Evolutionary conservation across 176 grass and related monocot species (phyloP).

Genomic region (Canna indica): DNA sequence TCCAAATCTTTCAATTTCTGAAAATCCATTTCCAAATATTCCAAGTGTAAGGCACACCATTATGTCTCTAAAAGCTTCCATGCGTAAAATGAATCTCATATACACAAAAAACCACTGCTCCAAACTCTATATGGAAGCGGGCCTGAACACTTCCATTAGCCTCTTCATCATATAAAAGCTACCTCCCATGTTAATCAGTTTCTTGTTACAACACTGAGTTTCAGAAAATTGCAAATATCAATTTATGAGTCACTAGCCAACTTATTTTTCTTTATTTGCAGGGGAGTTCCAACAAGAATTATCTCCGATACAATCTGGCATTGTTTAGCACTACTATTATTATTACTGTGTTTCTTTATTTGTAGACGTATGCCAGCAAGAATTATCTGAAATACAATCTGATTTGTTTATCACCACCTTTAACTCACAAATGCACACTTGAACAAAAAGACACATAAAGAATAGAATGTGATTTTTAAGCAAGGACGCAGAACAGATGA

Average conservation of each 20-base stretch:
- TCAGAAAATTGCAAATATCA: neutral
- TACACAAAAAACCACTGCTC: neutral
- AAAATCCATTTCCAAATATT: neutral
- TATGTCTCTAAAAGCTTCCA: neutral
- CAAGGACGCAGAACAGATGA: neutral
- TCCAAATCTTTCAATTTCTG: slow-evolving; percentile 30
- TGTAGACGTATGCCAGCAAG: too few relatives aligned
- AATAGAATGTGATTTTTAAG: neutral
- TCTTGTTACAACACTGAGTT: neutral
- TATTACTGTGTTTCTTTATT: neutral
- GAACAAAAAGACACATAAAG: neutral
- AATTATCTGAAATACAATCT: too few relatives aligned
- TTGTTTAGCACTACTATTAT: neutral
- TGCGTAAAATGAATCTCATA: neutral
- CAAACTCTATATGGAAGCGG: neutral
- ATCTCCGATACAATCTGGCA: neutral
- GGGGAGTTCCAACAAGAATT: neutral
- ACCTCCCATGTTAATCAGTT: neutral
- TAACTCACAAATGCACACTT: neutral
- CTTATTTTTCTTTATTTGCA: neutral
- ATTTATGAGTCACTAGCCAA: neutral
- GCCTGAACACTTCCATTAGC: neutral
- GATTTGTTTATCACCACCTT: too few relatives aligned
- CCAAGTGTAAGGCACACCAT: neutral
- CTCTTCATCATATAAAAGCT: neutral